Conservation (phyloP, 169 alveolate genomes). For the Hepatocystis sp. region DNA sequence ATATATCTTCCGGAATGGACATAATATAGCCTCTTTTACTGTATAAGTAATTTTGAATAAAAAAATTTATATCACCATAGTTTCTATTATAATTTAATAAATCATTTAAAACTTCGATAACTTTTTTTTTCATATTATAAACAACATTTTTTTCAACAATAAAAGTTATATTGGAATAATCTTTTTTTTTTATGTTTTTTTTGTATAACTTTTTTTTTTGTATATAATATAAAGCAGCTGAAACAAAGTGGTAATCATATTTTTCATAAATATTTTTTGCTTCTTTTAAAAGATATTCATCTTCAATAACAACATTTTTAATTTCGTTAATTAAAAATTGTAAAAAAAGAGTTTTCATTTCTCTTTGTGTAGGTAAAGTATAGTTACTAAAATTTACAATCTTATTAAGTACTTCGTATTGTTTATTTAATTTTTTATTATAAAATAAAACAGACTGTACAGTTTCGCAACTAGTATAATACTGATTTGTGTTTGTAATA, state of each 20-base stretch:
- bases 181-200: constrained; percentile 19
- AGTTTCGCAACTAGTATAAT: not conserved
- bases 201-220: constrained; percentile 48
- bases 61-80: constrained; percentile 61
- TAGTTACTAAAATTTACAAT: constrained; percentile 30
- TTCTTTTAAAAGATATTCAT: constrained; percentile 42
- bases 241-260: constrained; percentile 49
- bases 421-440: constrained; percentile 31
- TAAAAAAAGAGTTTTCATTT: constrained; percentile 35
- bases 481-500: not conserved
- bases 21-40: constrained; percentile 73
- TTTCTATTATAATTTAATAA: constrained; percentile 62
- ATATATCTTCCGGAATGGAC: constrained; percentile 57
- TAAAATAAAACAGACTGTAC: constrained; percentile 64
- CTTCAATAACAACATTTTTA: constrained; percentile 25
- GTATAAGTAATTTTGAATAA: constrained; percentile 69
- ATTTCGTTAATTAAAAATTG: constrained; percentile 53
- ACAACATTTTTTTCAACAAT: constrained; percentile 37
- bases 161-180: constrained; percentile 36
- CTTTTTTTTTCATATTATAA: constrained; percentile 23
- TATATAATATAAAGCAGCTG: constrained; percentile 74
- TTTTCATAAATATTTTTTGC: constrained; percentile 49
- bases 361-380: constrained; percentile 27
- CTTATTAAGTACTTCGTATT: constrained; percentile 29
- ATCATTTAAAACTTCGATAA: constrained; percentile 31